Conservation (phyloP, 2,329 filamentous ascomycete species). For the Calonectria henricotiae region DNA sequence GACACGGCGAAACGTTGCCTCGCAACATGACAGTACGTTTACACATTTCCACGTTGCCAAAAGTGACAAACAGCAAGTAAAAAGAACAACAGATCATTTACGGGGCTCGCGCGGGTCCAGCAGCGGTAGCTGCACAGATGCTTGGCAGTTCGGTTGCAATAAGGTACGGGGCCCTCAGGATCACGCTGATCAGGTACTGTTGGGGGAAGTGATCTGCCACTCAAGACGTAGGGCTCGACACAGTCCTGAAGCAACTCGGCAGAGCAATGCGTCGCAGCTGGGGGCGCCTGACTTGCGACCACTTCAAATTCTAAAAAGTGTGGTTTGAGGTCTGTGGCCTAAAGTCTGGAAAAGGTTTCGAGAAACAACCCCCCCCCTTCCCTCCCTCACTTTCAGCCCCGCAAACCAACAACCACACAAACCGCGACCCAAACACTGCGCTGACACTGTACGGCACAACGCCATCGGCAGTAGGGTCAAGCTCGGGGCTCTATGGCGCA, state of each 20-base stretch:
- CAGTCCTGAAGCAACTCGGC: constrained; percentile 32
- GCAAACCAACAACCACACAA: constrained; percentile 8
- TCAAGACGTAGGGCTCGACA: constrained; percentile 29
- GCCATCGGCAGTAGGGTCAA: constrained; percentile 26
- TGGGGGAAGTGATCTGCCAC: constrained; percentile 36
- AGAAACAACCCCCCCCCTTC: not conserved
- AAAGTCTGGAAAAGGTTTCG: constrained; percentile 1
- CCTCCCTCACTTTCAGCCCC: not conserved
- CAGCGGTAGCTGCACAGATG: constrained; percentile 30
- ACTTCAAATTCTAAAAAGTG: constrained; percentile 5
- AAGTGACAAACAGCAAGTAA: not conserved
- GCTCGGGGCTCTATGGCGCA: constrained; percentile 23
- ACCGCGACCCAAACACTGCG: not conserved
- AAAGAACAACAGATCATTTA: constrained; percentile 25
- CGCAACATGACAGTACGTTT: constrained; percentile 17
- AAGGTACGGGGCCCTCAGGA: constrained; percentile 31
- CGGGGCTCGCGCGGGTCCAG: constrained; percentile 20
- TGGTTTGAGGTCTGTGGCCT: constrained; percentile 12
- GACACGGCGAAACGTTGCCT: constrained; percentile 22
- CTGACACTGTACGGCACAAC: constrained; percentile 14
- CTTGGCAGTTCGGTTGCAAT: constrained; percentile 37
- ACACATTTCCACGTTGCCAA: not conserved
- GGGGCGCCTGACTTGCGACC: constrained; percentile 24
- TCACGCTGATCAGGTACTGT: constrained; percentile 33
- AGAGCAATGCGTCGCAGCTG: constrained; percentile 18